Conservation (phyloP, 345 rosid species). For the Salix caprea region DNA sequence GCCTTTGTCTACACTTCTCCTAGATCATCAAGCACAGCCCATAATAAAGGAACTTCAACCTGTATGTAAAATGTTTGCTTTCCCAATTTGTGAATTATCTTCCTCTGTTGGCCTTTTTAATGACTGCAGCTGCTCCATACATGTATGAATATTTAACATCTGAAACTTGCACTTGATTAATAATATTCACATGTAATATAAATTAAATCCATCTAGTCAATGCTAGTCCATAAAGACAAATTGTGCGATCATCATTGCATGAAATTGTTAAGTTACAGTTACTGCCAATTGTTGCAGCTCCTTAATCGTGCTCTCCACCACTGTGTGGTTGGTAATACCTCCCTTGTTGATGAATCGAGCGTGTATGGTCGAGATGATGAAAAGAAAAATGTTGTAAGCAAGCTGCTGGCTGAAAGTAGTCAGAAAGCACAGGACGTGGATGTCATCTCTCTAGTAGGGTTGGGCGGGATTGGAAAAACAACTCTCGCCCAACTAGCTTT, state of each 20-base stretch:
- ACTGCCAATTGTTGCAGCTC: neutral
- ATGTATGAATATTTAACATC: neutral
- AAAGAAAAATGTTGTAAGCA: too few species aligned
- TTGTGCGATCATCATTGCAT: neutral
- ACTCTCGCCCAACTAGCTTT: too few species aligned
- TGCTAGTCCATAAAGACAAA: neutral
- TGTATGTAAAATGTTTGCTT: neutral
- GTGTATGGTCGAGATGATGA: too few species aligned
- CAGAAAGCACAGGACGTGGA: too few species aligned
- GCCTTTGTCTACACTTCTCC: too few species aligned
- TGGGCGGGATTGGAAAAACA: too few species aligned
- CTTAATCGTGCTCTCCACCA: neutral
- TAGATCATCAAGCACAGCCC: too few species aligned
- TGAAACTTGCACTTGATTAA: neutral
- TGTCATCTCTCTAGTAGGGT: too few species aligned
- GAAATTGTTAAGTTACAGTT: neutral
- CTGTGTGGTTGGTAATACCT: neutral
- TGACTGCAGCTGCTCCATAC: neutral
- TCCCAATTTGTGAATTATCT: neutral
- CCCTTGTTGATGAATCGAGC: too few species aligned
- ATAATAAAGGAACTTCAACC: neutral
- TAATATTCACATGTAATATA: neutral
- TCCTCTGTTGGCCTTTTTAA: neutral
- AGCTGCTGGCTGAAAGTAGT: too few species aligned
- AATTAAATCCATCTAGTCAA: neutral